Evolutionary conservation across 371 early-diverging fungal species (phyloP).

Genomic region (Syncephalis plumigaleata): DNA sequence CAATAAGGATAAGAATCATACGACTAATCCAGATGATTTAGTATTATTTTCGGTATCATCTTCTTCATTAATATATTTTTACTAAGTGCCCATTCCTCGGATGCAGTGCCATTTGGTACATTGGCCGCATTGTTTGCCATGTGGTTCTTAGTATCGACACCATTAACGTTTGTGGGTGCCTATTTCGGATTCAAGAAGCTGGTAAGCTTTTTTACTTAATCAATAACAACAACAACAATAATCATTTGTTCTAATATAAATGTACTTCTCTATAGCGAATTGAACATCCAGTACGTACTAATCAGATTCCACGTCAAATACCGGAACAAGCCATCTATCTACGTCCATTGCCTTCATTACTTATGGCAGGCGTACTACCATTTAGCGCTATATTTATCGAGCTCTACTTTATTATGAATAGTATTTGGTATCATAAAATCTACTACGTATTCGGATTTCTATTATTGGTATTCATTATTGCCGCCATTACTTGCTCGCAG

Average conservation of each 20-base stretch:
- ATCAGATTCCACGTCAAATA: slow-evolving; percentile 90
- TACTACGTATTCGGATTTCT: slow-evolving; percentile 86
- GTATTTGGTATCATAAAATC: slow-evolving; percentile 63
- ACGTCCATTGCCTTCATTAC: slow-evolving; percentile 44
- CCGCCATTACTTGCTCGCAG: slow-evolving; percentile 64
- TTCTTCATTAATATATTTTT: slow-evolving; percentile 81
- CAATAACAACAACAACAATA: too few species aligned
- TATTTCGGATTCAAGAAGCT: slow-evolving; percentile 84
- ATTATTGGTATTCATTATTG: slow-evolving; percentile 57
- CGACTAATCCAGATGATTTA: slow-evolving; percentile 7
- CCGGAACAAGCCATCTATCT: slow-evolving; percentile 71
- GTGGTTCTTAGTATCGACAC: slow-evolving; percentile 80
- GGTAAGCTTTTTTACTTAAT: slow-evolving; percentile 8
- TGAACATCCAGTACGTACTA: slow-evolving; percentile 73
- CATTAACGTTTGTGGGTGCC: slow-evolving; percentile 77
- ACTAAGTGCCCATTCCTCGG: slow-evolving; percentile 68
- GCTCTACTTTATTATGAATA: slow-evolving; percentile 71
- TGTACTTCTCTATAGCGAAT: too few species aligned
- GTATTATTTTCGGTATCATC: slow-evolving; percentile 43
- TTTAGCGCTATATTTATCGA: slow-evolving; percentile 83
- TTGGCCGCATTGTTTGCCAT: slow-evolving; percentile 66
- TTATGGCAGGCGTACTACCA: slow-evolving; percentile 74
- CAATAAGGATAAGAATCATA: too few species aligned
- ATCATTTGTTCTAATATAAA: too few species aligned
- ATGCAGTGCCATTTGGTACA: slow-evolving; percentile 85